A percentile compares a stretch with the other conserved stretches of the same genome.
Evolutionary conservation across 176 grass and related monocot species (phyloP).

Genomic region (Aegilops tauschii): DNA sequence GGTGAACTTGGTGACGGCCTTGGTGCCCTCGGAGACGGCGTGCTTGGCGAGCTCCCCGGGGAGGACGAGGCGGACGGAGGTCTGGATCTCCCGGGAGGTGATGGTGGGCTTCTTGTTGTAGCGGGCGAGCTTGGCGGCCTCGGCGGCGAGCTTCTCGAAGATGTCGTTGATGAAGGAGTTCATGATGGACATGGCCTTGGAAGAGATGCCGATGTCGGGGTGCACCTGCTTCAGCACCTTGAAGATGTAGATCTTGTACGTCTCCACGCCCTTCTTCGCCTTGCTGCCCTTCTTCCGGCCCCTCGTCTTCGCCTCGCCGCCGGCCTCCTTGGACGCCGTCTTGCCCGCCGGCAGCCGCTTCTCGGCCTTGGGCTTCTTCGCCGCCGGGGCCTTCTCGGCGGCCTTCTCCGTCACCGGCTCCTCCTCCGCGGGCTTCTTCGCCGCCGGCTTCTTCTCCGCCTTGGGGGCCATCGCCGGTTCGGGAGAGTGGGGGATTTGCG

Average conservation of each 20-base stretch:
- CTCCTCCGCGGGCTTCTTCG: not conserved
- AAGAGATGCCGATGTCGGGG: conserved; percentile 79
- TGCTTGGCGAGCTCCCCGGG: conserved; percentile 67
- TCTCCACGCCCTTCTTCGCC: conserved; percentile 53
- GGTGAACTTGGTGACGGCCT: conserved; percentile 50
- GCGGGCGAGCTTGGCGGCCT: conserved; percentile 29
- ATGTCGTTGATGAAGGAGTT: conserved; percentile 95
- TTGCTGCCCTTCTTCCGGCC: conserved; percentile 31
- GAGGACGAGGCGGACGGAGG: conserved; percentile 57
- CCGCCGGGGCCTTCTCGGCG: not conserved
- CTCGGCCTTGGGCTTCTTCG: not conserved
- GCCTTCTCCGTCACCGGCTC: not conserved
- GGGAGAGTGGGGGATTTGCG: not conserved
- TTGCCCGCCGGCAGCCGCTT: not conserved
- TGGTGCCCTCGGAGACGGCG: conserved; percentile 60
- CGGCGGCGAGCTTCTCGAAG: conserved; percentile 66
- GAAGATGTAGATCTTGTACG: conserved; percentile 96
- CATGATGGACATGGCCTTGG: conserved; percentile 96
- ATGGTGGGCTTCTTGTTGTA: conserved; percentile 74
- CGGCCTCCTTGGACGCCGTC: not conserved
- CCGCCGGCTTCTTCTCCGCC: conserved; percentile 17
- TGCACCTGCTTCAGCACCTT: conserved; percentile 96
- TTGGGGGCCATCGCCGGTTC: not conserved
- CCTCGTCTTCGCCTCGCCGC: not conserved
- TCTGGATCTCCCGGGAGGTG: conserved; percentile 55